Evolutionary conservation across 2,329 filamentous ascomycete genomes (phyloP).

Genomic region (Alternaria sp.): DNA sequence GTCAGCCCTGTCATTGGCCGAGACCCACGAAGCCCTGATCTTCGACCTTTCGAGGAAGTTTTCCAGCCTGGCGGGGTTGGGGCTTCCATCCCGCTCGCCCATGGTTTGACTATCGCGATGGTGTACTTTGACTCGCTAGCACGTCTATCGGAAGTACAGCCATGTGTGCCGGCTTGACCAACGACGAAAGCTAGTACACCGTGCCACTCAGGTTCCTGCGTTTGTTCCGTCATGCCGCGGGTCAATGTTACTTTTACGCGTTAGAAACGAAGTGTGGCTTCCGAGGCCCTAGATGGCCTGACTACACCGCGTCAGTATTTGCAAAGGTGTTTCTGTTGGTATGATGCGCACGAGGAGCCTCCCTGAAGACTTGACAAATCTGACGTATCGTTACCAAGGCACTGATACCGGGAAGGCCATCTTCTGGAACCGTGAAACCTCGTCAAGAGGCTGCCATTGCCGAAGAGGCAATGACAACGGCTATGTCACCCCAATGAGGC

Average conservation of each 20-base stretch:
- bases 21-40: constrained; percentile 46
- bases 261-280: constrained; percentile 10
- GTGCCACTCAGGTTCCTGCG: constrained; percentile 21
- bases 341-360: constrained; percentile 7
- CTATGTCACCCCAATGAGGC: constrained; percentile 34
- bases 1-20: constrained; percentile 48
- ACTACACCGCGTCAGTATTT: constrained; percentile 23
- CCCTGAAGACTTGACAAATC: constrained; percentile 25
- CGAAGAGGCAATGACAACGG: constrained; percentile 33
- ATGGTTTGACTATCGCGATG: constrained; percentile 23
- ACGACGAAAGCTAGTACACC: constrained; percentile 9
- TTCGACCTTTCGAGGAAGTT: constrained; percentile 38
- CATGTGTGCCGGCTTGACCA: constrained; percentile 20
- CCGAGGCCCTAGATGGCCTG: constrained; percentile 18
- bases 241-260: constrained; percentile 19
- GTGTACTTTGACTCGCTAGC: constrained; percentile 30
- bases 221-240: constrained; percentile 20
- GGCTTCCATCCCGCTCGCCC: constrained; percentile 28
- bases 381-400: constrained; percentile 23
- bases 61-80: constrained; percentile 39
- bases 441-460: constrained; percentile 35
- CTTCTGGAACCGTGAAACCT: constrained; percentile 35
- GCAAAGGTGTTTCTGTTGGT: constrained; percentile 2
- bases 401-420: constrained; percentile 18
- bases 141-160: constrained; percentile 14